These are phyloP conservation scores for Pseudoneurospora amorphoporcata DNA, from an alignment of 495 filamentous ascomycete genomes.

Conservation along the genomic window DNA sequence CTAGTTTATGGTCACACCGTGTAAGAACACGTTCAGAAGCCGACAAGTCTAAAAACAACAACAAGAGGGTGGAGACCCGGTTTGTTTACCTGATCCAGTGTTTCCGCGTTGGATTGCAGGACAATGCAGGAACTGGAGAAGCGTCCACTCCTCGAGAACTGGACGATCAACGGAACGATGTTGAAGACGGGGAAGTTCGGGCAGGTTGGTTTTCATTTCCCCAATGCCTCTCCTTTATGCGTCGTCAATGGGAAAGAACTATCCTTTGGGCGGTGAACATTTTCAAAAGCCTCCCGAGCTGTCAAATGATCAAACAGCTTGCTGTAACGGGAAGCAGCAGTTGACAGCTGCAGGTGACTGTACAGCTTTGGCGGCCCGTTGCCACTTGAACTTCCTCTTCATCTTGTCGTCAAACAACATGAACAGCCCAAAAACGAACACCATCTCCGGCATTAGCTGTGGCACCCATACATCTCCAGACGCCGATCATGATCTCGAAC, in stretches of 20 bases:
- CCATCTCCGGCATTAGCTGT: not conserved
- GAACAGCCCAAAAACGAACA: not conserved
- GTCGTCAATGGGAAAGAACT: not conserved
- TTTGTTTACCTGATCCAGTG: not conserved
- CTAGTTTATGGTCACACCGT: not conserved
- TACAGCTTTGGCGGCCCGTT: not conserved
- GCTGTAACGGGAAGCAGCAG: not conserved
- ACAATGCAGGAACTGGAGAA: not conserved
- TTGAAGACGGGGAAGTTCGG: not conserved
- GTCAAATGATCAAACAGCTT: not conserved
- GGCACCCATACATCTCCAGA: not conserved
- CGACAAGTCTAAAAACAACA: not conserved
- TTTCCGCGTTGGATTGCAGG: not conserved
- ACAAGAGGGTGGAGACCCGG: not conserved
- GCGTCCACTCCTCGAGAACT: not conserved
- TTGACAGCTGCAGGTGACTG: not conserved
- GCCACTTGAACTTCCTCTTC: too few species aligned
- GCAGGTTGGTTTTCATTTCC: not conserved
- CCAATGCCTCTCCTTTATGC: not conserved
- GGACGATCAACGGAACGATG: not conserved
- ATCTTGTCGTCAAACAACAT: not conserved
- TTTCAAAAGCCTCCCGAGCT: not conserved
- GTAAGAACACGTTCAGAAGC: not conserved
- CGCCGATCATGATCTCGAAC: not conserved
- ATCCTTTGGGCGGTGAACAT: not conserved